A percentile compares a stretch with the other conserved stretches of the same genome.
Evolutionary conservation across 2,329 filamentous ascomycete genomes (phyloP).

Genomic region (Arthrobotrys musiformis): DNA sequence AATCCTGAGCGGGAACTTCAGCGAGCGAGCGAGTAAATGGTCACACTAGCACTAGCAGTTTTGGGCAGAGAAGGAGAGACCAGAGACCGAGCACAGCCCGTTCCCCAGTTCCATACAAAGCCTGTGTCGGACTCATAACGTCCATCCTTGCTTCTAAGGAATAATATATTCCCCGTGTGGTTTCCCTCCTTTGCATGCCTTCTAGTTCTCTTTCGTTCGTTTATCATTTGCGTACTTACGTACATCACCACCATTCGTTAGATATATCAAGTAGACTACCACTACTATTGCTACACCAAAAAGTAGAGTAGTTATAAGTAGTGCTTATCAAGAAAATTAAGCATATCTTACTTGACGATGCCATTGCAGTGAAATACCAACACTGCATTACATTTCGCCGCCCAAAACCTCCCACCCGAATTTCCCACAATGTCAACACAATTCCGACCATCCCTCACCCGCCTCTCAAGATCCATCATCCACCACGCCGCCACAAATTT

Average conservation of each 20-base stretch:
- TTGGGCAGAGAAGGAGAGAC: neutral
- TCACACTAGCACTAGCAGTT: slow-evolving; percentile 28
- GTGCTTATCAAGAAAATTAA: too few species aligned
- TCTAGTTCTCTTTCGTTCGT: neutral
- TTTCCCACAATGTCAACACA: slow-evolving; percentile 45
- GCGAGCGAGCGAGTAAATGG: too few species aligned
- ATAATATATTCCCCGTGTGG: slow-evolving; percentile 4
- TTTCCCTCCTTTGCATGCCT: neutral
- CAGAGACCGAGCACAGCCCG: neutral
- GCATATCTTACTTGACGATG: slow-evolving; percentile 1
- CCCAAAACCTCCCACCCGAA: neutral
- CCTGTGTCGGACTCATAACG: neutral
- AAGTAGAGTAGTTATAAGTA: too few species aligned
- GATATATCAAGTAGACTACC: too few species aligned
- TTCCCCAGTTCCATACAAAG: too few species aligned
- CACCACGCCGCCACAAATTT: neutral
- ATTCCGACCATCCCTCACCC: neutral
- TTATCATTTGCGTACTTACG: neutral
- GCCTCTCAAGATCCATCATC: slow-evolving; percentile 9
- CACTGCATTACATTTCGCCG: neutral
- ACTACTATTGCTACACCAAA: too few species aligned
- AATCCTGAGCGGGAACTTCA: neutral
- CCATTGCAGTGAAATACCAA: neutral
- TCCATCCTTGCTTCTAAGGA: slow-evolving; percentile 1
- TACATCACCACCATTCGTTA: neutral